A percentile compares a stretch with the other conserved stretches of the same genome.
phyloP scores from a whole-genome alignment of 2,329 filamentous ascomycete genomes.

The Fusarium sp. region DNA sequence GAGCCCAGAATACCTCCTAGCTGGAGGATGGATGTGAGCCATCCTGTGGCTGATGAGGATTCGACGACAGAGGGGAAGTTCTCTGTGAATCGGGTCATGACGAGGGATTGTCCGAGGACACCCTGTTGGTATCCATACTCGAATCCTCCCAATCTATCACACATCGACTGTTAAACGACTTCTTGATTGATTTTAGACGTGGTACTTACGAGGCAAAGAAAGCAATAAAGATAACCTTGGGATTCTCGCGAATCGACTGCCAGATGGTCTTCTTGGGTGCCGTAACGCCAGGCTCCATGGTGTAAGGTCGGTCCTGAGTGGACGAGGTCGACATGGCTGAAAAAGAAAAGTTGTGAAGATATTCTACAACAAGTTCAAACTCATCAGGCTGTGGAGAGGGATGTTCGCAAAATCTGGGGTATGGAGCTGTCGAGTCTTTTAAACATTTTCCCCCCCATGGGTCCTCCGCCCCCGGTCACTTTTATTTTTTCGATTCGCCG shows the following conservation, averaged over 20 bases:
- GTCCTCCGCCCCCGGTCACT: neutral
- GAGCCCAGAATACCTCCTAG: slow-evolving; percentile 64
- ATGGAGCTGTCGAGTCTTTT: slow-evolving; percentile 27
- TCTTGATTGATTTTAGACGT: neutral
- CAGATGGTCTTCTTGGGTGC: slow-evolving; percentile 28
- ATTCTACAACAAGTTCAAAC: neutral
- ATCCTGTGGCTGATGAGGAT: slow-evolving; percentile 62
- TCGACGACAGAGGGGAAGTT: slow-evolving; percentile 63
- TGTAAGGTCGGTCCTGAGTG: slow-evolving; percentile 13
- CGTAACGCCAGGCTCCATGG: slow-evolving; percentile 7
- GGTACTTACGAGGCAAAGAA: slow-evolving; percentile 46
- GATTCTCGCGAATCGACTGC: slow-evolving; percentile 29
- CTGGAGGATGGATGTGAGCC: slow-evolving; percentile 65
- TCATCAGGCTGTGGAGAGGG: slow-evolving; percentile 22
- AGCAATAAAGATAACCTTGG: slow-evolving; percentile 46
- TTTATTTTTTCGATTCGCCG: neutral
- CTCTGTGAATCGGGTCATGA: slow-evolving; percentile 64
- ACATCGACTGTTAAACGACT: neutral
- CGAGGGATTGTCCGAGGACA: slow-evolving; percentile 65
- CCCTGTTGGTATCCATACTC: slow-evolving; percentile 61
- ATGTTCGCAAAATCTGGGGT: slow-evolving; percentile 22
- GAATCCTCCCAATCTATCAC: slow-evolving; percentile 41
- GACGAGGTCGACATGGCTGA: slow-evolving; percentile 23
- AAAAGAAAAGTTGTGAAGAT: neutral
- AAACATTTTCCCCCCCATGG: slow-evolving; percentile 24